Percentiles rank a stretch among this genome's conserved stretches.
Evolutionary conservation across 371 early-diverging fungal genomes (phyloP).

Genomic region (Catenaria anguillulae): DNA sequence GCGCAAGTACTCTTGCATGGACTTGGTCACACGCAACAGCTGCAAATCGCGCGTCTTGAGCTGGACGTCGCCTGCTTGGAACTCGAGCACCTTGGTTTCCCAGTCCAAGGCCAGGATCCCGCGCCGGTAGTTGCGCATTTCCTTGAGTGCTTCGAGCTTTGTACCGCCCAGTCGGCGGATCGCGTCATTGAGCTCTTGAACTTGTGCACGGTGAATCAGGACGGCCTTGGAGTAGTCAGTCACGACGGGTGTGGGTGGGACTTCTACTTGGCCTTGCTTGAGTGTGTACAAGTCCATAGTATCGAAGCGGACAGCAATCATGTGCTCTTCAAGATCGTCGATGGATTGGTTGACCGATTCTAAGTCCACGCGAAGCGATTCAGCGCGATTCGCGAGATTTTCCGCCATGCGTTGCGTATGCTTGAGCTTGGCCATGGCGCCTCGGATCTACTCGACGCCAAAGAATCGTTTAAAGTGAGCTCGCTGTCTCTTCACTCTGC

Average conservation of each 20-base stretch:
- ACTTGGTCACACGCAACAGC: constrained; percentile 36
- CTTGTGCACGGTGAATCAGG: constrained; percentile 26
- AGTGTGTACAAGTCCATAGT: constrained; percentile 26
- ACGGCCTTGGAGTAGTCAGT: constrained; percentile 37
- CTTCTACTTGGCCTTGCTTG: constrained; percentile 47
- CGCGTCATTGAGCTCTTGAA: constrained; percentile 30
- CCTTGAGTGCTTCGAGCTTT: constrained; percentile 36
- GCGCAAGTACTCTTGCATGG: constrained; percentile 40
- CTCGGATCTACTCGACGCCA: background rate
- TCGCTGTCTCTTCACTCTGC: too few relatives aligned
- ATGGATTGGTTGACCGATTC: constrained; percentile 20
- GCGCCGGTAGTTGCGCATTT: constrained; percentile 41
- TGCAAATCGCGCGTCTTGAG: constrained; percentile 35
- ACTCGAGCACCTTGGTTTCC: constrained; percentile 41
- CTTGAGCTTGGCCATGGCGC: background rate
- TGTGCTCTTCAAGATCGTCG: constrained; percentile 24
- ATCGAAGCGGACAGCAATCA: constrained; percentile 26
- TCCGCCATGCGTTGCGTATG: background rate
- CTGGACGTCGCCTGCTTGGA: constrained; percentile 35
- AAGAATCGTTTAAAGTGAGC: too few relatives aligned
- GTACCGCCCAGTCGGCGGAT: constrained; percentile 26
- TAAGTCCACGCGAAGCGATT: constrained; percentile 21
- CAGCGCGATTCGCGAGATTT: constrained; percentile 12
- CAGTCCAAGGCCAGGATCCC: constrained; percentile 42
- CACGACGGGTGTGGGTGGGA: constrained; percentile 34